Base-by-base conservation (phyloP, 441 rosid species). In the Dalechampia spathulata region DNA sequence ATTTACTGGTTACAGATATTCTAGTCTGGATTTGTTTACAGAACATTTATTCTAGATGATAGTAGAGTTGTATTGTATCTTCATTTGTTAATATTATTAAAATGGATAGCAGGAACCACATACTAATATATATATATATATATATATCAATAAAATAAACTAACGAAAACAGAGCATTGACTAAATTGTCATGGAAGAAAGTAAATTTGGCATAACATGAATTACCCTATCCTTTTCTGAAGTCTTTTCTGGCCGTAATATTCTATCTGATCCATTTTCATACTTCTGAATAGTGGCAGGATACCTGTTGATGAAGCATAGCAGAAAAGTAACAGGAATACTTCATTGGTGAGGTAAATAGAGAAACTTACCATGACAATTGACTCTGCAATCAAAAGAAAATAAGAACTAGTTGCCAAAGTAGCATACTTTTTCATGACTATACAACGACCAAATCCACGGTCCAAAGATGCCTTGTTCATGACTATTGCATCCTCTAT, bases 401-500 rank as follows among this genome's bases (percentile, higher is more conserved):
- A 27, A 15, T 13, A 53, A 21, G 43, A 36, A 47, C 52, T 48
- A 10, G 21, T 16, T 48, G 20, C 14, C 20, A 39, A 63, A 41
- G 47, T 23, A 14, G 49, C 54, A 38, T 82, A 87, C 99, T 84
- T 87, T 75, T 93, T 93, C 85, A 90, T 70, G 60, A 87, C 96
- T 66, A 93, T 85, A 71, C 97, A 93, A 53, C 93, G 97, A 58
- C 96, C 97, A 78, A 93, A 93, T 49, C 97, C 99, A 70, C 99
- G 97, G 72, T 93, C 99, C 32, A 93, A 75, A 70, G 97, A 90
- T 36, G 97, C 70, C 73, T 93, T 90, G 74, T 93, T 93, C 99
- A 90, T 90, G 64, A 93, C 97, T 57, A 93, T 93, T 41, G 99
- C 97, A 57, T 93, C 97, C 74, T 93, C 97, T 72, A 90, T 93